Evolutionary conservation across 495 filamentous ascomycete species (phyloP).

Genomic region (Margaritispora aquatica): DNA sequence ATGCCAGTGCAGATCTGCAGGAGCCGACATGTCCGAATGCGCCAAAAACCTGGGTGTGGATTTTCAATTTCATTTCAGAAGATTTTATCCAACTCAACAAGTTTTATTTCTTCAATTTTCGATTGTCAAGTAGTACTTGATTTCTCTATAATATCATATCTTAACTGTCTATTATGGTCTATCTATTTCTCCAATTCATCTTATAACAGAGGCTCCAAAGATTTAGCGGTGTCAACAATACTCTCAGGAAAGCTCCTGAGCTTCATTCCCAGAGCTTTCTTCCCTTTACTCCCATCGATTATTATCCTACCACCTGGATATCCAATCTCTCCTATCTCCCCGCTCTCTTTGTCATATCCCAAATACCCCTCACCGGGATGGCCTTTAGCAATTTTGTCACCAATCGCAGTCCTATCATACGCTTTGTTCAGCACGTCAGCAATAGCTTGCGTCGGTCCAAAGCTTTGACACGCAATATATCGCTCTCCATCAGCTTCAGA

Average conservation of each 20-base stretch:
- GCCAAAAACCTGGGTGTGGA: neutral
- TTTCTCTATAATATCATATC: neutral
- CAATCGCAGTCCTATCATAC: constrained; percentile 28
- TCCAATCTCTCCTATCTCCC: constrained; percentile 7
- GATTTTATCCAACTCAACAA: neutral
- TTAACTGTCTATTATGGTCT: neutral
- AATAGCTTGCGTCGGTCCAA: constrained; percentile 28
- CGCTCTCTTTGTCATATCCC: constrained; percentile 21
- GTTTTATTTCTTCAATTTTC: neutral
- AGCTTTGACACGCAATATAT: constrained; percentile 26
- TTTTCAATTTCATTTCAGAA: neutral
- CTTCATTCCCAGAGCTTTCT: constrained; percentile 16
- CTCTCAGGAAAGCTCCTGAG: constrained; percentile 14
- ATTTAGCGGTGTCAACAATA: constrained; percentile 17
- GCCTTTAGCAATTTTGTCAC: constrained; percentile 28
- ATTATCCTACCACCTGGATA: neutral
- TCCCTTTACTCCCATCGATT: constrained; percentile 14
- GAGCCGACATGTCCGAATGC: neutral
- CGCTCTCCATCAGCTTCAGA: constrained; percentile 30
- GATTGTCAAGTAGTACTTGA: neutral
- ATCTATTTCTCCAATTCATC: neutral
- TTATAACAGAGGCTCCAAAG: constrained; percentile 15
- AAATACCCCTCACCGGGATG: constrained; percentile 34
- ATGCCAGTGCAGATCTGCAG: neutral
- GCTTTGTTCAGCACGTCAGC: constrained; percentile 33